Conservation (phyloP, 257 asterid genomes). For the Nicotiana otophora region DNA sequence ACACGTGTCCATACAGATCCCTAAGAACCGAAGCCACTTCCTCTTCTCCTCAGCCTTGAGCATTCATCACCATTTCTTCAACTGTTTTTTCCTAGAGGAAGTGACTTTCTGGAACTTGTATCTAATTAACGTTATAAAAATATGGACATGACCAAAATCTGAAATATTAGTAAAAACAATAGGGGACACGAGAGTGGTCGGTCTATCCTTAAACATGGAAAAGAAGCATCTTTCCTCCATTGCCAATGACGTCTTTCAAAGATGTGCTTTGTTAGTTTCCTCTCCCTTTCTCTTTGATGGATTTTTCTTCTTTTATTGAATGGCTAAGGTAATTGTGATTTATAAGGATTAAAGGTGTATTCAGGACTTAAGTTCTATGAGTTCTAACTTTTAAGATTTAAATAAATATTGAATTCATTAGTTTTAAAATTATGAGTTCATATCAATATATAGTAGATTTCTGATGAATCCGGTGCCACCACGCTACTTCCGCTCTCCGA, state of each 20-base stretch:
- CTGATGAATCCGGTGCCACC: no score
- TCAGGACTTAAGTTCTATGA: no score
- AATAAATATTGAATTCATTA: no score
- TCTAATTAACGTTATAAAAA: neutral
- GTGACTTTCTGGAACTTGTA: no score
- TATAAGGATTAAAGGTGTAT: no score
- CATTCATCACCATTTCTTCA: neutral
- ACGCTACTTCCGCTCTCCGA: no score
- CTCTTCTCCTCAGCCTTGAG: neutral
- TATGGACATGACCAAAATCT: neutral
- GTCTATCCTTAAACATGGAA: constrained; percentile 26
- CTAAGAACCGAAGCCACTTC: neutral
- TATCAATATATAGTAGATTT: no score
- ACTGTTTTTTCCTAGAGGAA: no score
- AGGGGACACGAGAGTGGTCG: no score
- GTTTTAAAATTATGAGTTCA: no score
- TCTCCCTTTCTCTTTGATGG: neutral
- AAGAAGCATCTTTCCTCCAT: constrained; percentile 70
- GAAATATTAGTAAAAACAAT: neutral
- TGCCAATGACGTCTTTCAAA: constrained; percentile 54
- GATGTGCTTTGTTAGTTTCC: constrained; percentile 49
- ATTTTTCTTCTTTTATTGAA: neutral
- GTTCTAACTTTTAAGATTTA: no score
- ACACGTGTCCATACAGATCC: constrained; percentile 2
- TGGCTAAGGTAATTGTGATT: no score